phyloP scores from a whole-genome alignment of 2,329 filamentous ascomycete species.

The Penicillium sp. region DNA sequence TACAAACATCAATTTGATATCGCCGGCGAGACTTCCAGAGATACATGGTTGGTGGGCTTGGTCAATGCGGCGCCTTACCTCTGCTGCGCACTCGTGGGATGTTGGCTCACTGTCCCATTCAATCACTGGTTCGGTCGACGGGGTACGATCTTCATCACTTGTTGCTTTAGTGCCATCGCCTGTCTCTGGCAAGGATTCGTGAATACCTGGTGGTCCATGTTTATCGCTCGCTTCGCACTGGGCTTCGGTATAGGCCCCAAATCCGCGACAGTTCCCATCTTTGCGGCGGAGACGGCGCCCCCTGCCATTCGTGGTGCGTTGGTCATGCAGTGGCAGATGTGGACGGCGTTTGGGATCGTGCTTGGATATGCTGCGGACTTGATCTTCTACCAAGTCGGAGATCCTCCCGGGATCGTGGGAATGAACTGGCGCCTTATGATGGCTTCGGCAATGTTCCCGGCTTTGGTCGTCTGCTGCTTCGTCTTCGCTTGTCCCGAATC shows the following conservation, averaged over 20 bases:
- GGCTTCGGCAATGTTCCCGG: slow-evolving; percentile 67
- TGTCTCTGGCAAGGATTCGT: slow-evolving; percentile 66
- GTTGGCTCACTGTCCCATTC: slow-evolving; percentile 74
- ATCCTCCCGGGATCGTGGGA: slow-evolving; percentile 59
- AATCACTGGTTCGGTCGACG: slow-evolving; percentile 72
- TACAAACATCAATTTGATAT: slow-evolving; percentile 67
- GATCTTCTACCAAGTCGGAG: slow-evolving; percentile 62
- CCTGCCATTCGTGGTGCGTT: slow-evolving; percentile 72
- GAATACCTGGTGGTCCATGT: slow-evolving; percentile 72
- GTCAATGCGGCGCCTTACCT: slow-evolving; percentile 63
- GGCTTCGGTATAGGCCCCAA: slow-evolving; percentile 80
- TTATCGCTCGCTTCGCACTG: slow-evolving; percentile 72
- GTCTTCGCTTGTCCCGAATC: slow-evolving; percentile 67
- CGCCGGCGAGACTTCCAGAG: slow-evolving; percentile 49
- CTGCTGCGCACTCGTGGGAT: slow-evolving; percentile 70
- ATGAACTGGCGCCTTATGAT: slow-evolving; percentile 72
- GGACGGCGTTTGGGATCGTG: slow-evolving; percentile 57
- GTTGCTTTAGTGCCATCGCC: slow-evolving; percentile 66
- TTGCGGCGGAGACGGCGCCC: slow-evolving; percentile 74
- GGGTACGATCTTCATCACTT: slow-evolving; percentile 77
- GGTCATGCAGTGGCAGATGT: slow-evolving; percentile 80
- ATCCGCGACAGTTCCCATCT: slow-evolving; percentile 75
- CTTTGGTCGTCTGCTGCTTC: slow-evolving; percentile 59
- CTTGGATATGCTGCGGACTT: slow-evolving; percentile 64
- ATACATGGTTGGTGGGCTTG: slow-evolving; percentile 65